Percentiles rank a stretch among this genome's conserved stretches.
Conservation (phyloP, 371 early-diverging fungal genomes). For the Lichtheimia hyalospora region DNA sequence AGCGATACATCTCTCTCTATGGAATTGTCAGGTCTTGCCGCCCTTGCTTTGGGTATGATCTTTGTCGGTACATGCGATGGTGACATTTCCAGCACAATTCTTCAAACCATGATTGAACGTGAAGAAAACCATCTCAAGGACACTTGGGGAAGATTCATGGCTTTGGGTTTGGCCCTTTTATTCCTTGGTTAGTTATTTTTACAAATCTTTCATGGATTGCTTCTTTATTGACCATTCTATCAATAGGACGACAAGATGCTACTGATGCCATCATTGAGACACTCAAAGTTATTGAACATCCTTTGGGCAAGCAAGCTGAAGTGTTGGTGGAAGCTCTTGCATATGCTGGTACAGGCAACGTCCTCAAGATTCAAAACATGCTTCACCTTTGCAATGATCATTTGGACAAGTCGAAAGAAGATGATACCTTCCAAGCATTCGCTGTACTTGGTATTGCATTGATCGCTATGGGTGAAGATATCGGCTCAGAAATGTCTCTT, state of each 20-base stretch:
- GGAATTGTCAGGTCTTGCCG: slow-evolving; percentile 89
- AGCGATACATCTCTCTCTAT: slow-evolving; percentile 84
- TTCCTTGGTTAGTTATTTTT: slow-evolving; percentile 61
- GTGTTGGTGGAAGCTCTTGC: slow-evolving; percentile 89
- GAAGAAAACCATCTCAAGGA: slow-evolving; percentile 83
- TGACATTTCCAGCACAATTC: slow-evolving; percentile 88
- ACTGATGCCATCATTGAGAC: slow-evolving; percentile 93
- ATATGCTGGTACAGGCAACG: slow-evolving; percentile 96
- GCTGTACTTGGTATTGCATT: slow-evolving; percentile 96
- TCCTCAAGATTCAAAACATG: slow-evolving; percentile 95
- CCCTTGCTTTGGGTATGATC: slow-evolving; percentile 88
- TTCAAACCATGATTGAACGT: slow-evolving; percentile 95
- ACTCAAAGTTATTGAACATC: slow-evolving; percentile 90
- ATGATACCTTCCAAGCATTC: slow-evolving; percentile 86
- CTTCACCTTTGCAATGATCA: slow-evolving; percentile 94
- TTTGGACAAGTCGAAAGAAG: slow-evolving; percentile 81
- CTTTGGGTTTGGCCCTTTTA: slow-evolving; percentile 86
- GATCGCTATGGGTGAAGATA: slow-evolving; percentile 96
- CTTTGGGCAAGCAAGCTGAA: slow-evolving; percentile 84
- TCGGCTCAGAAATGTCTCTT: slow-evolving; percentile 95
- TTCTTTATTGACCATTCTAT: background rate
- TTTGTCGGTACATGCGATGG: slow-evolving; percentile 92
- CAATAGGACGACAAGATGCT: slow-evolving; percentile 81
- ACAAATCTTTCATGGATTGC: background rate
- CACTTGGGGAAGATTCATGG: slow-evolving; percentile 87